Evolutionary conservation across 1,284 basidiomycete genomes (phyloP).

Genomic region (Gymnopus androsaceus): DNA sequence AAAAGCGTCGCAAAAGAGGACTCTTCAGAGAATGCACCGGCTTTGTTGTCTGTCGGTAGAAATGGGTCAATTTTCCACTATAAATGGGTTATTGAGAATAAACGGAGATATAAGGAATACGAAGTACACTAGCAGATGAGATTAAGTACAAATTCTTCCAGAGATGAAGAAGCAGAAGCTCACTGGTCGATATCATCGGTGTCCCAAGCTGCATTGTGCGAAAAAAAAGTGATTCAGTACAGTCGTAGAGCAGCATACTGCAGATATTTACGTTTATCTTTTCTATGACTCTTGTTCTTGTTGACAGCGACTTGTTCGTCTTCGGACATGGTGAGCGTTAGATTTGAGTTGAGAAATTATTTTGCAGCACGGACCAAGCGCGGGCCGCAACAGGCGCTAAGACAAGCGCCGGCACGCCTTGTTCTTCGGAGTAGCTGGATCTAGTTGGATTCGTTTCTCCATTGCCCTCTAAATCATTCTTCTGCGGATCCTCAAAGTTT

Average conservation of each 20-base stretch:
- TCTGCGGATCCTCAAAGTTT: too few species aligned
- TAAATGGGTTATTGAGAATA: background rate
- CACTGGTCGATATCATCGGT: slow-evolving; percentile 98
- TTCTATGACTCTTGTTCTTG: slow-evolving; percentile 88
- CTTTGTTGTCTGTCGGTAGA: slow-evolving; percentile 73
- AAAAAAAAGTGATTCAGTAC: slow-evolving; percentile 3
- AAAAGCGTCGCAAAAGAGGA: slow-evolving; percentile 98
- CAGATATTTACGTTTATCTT: slow-evolving; percentile 80
- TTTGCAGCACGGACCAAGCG: too few species aligned
- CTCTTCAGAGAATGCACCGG: slow-evolving; percentile 88
- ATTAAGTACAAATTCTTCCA: slow-evolving; percentile 16
- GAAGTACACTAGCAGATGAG: slow-evolving; percentile 31
- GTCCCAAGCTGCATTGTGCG: slow-evolving; percentile 91
- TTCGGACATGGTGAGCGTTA: slow-evolving; percentile 52
- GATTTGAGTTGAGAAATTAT: too few species aligned
- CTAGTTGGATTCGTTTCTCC: too few species aligned
- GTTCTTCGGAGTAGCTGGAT: too few species aligned
- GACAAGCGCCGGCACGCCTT: too few species aligned
- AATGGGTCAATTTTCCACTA: slow-evolving; percentile 93
- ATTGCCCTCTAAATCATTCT: too few species aligned
- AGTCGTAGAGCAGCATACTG: background rate
- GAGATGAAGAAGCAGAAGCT: slow-evolving; percentile 38
- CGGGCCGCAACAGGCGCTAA: too few species aligned
- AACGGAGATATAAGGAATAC: slow-evolving; percentile 6
- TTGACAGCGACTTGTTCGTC: slow-evolving; percentile 51